Evolutionary conservation across 306 rosid species (phyloP).

Genomic region (Albizia julibrissin): DNA sequence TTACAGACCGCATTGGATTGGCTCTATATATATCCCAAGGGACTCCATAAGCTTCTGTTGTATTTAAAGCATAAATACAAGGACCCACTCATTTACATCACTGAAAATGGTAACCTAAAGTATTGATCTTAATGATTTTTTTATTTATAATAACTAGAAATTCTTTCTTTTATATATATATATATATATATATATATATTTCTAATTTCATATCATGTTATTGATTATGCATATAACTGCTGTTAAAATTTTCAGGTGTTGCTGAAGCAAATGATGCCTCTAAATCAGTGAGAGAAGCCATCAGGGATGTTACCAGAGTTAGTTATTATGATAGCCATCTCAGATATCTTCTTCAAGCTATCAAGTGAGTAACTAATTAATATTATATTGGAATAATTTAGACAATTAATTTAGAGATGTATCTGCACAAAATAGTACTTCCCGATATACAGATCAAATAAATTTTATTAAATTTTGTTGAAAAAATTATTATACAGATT

Average conservation of each 20-base stretch:
- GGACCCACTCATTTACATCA: slow-evolving; percentile 41
- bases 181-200: background rate
- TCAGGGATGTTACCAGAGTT: slow-evolving; percentile 47
- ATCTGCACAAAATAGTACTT: background rate
- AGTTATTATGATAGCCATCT: slow-evolving; percentile 52
- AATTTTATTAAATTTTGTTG: background rate
- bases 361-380: slow-evolving; percentile 45
- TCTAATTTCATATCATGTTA: background rate
- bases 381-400: too few relatives aligned
- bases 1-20: slow-evolving; percentile 55
- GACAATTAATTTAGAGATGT: background rate
- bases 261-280: slow-evolving; percentile 46
- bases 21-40: slow-evolving; percentile 57
- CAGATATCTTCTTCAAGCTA: slow-evolving; percentile 41
- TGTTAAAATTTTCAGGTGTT: slow-evolving; percentile 35
- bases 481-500: background rate
- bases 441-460: background rate
- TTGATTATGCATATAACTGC: background rate
- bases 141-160: background rate
- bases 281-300: slow-evolving; percentile 34
- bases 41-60: slow-evolving; percentile 32
- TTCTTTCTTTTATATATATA: background rate
- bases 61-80: slow-evolving; percentile 1
- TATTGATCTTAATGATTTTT: background rate
- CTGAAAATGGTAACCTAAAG: slow-evolving; percentile 59